A percentile compares a stretch with the other conserved stretches of the same genome.
These are phyloP conservation scores for Colletotrichum liaoningense DNA, from an alignment of 2,329 filamentous ascomycete species.

Conservation along the genomic window DNA sequence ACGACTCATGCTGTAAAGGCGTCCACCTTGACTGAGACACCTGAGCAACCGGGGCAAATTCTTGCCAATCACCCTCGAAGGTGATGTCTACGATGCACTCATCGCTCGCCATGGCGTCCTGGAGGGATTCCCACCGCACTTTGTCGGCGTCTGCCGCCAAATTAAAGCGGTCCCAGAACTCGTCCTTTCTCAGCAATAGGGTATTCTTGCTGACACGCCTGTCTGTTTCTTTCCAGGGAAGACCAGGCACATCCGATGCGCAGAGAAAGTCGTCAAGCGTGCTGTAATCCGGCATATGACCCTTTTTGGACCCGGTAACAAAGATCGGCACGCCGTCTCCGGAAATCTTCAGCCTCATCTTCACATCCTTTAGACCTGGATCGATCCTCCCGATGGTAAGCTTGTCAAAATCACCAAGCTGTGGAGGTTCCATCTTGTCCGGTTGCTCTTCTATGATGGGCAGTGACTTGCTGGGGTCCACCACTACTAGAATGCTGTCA, in stretches of 20 bases:
- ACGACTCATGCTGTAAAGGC: neutral
- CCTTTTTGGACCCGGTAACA: constrained; percentile 9
- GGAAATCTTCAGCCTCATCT: constrained; percentile 21
- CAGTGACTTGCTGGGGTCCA: neutral
- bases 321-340: constrained; percentile 29
- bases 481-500: constrained; percentile 9
- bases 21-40: neutral
- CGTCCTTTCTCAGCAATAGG: neutral
- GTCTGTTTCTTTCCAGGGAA: constrained; percentile 20
- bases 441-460: neutral
- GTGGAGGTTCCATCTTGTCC: neutral
- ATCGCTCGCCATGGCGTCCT: constrained; percentile 28
- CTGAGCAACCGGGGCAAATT: neutral
- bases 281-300: neutral
- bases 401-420: neutral
- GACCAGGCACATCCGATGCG: neutral
- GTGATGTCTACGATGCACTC: constrained; percentile 32
- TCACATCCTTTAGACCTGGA: neutral
- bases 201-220: neutral
- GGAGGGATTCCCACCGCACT: constrained; percentile 21
- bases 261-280: constrained; percentile 28
- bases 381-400: neutral
- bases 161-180: constrained; percentile 23
- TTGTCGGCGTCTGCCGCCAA: constrained; percentile 14
- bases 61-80: constrained; percentile 16